A percentile compares a stretch with the other conserved stretches of the same genome.
These are phyloP conservation scores for Silene uniflora DNA, from an alignment of 148 eudicot genomes.

Conservation along the genomic window DNA sequence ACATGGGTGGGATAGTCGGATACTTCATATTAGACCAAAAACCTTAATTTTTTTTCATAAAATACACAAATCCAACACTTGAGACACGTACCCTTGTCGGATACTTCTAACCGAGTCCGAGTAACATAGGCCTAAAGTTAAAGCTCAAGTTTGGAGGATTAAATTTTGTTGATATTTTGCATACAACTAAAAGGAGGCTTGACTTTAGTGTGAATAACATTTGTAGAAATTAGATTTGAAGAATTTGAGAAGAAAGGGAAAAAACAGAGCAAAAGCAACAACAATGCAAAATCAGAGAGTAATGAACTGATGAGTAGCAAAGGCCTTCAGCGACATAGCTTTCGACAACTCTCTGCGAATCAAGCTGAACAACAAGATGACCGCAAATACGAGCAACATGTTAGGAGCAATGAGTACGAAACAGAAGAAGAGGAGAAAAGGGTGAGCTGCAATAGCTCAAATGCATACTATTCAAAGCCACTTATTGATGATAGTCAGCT, in stretches of 20 bases:
- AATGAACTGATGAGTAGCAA: slow-evolving; percentile 12
- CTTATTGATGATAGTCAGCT: neutral
- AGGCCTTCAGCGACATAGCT: slow-evolving; percentile 8
- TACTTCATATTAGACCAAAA: too few relatives aligned
- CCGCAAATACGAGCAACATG: neutral
- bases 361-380: neutral
- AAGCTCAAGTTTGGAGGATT: too few relatives aligned
- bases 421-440: slow-evolving; percentile 25
- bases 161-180: too few relatives aligned
- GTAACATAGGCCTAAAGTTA: neutral
- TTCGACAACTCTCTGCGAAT: slow-evolving; percentile 10
- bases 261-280: slow-evolving; percentile 7
- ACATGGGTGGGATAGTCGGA: too few relatives aligned
- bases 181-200: neutral
- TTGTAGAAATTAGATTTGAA: slow-evolving; percentile 23
- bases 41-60: too few relatives aligned
- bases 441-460: slow-evolving; percentile 31
- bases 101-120: too few relatives aligned
- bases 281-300: neutral
- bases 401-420: neutral
- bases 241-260: slow-evolving; percentile 18
- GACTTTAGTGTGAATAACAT: neutral
- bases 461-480: slow-evolving; percentile 17
- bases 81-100: too few relatives aligned
- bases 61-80: too few relatives aligned